These are phyloP conservation scores for Marasmius oreades DNA, from an alignment of 1,284 basidiomycete species.

Conservation along the genomic window DNA sequence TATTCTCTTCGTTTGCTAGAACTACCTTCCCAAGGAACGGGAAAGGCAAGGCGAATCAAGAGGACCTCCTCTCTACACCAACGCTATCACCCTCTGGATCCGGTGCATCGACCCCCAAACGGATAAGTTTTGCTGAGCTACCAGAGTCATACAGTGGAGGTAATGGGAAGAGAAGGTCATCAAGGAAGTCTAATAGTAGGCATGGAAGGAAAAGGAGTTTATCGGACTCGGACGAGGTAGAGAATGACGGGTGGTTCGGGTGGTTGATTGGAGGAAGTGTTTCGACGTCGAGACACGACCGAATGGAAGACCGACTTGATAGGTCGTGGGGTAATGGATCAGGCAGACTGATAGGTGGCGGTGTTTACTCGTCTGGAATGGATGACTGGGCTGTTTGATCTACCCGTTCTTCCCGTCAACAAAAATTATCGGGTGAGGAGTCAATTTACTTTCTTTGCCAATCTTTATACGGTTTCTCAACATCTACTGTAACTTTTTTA, in stretches of 20 bases:
- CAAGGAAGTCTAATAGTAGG: slow-evolving; percentile 21
- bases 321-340: slow-evolving; percentile 44
- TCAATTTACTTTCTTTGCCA: not conserved
- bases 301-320: slow-evolving; percentile 14
- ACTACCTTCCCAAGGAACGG: not conserved
- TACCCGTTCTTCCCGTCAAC: not conserved
- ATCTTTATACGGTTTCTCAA: not conserved
- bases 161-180: slow-evolving; percentile 15
- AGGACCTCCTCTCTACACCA: not conserved
- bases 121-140: slow-evolving; percentile 71
- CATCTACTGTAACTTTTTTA: not conserved
- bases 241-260: slow-evolving; percentile 45
- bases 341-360: slow-evolving; percentile 42
- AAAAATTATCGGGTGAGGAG: not conserved
- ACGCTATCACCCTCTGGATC: slow-evolving; percentile 14
- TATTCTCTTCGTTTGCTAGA: not conserved
- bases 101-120: slow-evolving; percentile 59
- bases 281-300: slow-evolving; percentile 16
- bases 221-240: slow-evolving; percentile 20
- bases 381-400: slow-evolving; percentile 59
- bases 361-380: slow-evolving; percentile 41
- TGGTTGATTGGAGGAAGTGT: slow-evolving; percentile 35
- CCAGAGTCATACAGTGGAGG: slow-evolving; percentile 51
- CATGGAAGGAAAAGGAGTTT: slow-evolving; percentile 13
- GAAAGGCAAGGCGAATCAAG: not conserved